A percentile compares a stretch with the other conserved stretches of the same genome.
Evolutionary conservation across 257 asterid genomes (phyloP).

Genomic region (Ligustrum vulgare): DNA sequence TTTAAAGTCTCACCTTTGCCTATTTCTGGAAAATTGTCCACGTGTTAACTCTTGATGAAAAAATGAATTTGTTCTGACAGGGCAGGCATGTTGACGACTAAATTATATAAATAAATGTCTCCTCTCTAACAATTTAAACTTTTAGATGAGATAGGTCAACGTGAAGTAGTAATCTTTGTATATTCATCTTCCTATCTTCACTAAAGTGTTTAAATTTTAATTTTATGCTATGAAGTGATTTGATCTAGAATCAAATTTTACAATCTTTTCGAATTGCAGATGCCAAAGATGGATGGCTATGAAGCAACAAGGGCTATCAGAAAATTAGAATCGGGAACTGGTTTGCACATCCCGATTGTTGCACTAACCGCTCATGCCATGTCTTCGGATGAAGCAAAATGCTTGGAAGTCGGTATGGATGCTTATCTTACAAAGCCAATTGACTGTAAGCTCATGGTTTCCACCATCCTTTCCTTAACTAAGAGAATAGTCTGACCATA

Average conservation of each 20-base stretch:
- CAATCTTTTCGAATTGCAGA: conserved; percentile 36
- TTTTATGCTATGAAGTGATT: neutral
- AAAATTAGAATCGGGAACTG: conserved; percentile 58
- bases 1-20: neutral
- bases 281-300: conserved; percentile 98
- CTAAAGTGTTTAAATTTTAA: neutral
- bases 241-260: neutral
- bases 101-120: neutral
- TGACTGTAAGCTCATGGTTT: conserved; percentile 73
- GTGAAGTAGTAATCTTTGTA: neutral
- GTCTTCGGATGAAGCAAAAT: conserved; percentile 89
- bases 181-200: neutral
- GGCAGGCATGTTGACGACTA: neutral
- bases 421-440: conserved; percentile 92
- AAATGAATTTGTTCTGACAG: neutral
- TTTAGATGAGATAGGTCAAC: neutral
- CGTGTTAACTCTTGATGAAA: neutral
- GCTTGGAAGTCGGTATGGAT: conserved; percentile 94
- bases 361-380: conserved; percentile 96
- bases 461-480: conserved; percentile 78
- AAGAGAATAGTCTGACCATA: conserved; percentile 25
- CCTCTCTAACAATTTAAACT: too few species aligned
- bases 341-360: conserved; percentile 76
- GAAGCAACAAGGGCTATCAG: conserved; percentile 91
- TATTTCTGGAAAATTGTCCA: neutral